Evolutionary conservation across 306 rosid species (phyloP).

Genomic region (Quercus glauca): DNA sequence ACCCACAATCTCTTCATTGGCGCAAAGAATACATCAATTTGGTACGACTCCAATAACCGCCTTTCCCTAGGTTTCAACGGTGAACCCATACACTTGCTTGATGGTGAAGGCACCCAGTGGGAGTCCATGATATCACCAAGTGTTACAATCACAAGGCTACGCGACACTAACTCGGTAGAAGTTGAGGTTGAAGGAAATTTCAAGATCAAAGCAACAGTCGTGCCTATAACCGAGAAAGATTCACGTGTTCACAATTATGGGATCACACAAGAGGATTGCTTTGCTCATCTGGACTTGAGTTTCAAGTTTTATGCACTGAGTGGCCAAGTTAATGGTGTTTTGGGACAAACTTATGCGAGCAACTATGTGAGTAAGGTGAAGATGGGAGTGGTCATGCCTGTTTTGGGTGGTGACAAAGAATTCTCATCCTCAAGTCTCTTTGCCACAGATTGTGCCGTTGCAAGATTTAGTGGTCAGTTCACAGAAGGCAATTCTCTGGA

Average conservation of each 20-base stretch:
- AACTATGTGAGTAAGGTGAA: conserved; percentile 33
- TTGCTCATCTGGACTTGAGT: conserved; percentile 34
- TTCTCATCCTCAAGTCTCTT: conserved; percentile 32
- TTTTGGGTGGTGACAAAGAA: conserved; percentile 37
- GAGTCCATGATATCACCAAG: not conserved
- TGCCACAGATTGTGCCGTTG: conserved; percentile 22
- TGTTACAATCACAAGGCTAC: not conserved
- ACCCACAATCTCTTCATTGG: conserved; percentile 24
- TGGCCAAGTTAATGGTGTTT: conserved; percentile 26
- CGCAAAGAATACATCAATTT: conserved; percentile 17
- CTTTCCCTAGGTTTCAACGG: conserved; percentile 17
- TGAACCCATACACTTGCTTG: conserved; percentile 5
- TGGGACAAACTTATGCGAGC: conserved; percentile 24
- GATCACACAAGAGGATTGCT: conserved; percentile 27
- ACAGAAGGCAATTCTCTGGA: not conserved
- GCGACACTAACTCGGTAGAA: conserved; percentile 11
- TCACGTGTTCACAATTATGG: conserved; percentile 19
- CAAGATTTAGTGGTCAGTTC: conserved; percentile 15
- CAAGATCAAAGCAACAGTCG: conserved; percentile 26
- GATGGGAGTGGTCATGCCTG: conserved; percentile 46
- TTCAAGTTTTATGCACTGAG: conserved; percentile 30
- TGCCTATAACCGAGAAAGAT: conserved; percentile 21
- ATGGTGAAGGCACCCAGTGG: conserved; percentile 13
- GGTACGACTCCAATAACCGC: conserved; percentile 26
- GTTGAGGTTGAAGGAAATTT: conserved; percentile 21